Evolutionary conservation across 2,329 filamentous ascomycete genomes (phyloP).

Genomic region (Fusarium musae): DNA sequence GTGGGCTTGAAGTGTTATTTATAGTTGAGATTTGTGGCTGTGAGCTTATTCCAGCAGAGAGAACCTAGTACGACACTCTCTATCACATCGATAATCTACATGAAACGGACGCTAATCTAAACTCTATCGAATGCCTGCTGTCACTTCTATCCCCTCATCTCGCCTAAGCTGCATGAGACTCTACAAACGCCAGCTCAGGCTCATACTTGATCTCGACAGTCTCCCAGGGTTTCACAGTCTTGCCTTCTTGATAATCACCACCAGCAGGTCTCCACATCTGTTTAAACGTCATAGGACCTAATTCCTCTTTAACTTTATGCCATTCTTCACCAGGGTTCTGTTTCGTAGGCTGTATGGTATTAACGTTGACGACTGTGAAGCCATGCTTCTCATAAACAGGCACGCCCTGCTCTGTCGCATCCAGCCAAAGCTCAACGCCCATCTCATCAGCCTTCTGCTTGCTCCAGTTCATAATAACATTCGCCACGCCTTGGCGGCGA

Average conservation of each 20-base stretch:
- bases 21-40: too few species aligned
- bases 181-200: neutral
- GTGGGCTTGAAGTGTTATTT: too few species aligned
- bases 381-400: slow-evolving; percentile 41
- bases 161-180: neutral
- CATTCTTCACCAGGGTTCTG: slow-evolving; percentile 21
- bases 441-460: slow-evolving; percentile 40
- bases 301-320: slow-evolving; percentile 21
- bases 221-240: slow-evolving; percentile 32
- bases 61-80: neutral
- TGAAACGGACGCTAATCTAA: neutral
- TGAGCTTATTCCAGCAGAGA: too few species aligned
- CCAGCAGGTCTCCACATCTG: slow-evolving; percentile 40
- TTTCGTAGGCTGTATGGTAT: slow-evolving; percentile 16
- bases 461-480: slow-evolving; percentile 37
- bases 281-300: slow-evolving; percentile 31
- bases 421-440: slow-evolving; percentile 41
- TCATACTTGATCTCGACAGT: neutral
- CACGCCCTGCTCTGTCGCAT: slow-evolving; percentile 35
- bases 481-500: slow-evolving; percentile 36
- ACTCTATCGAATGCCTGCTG: neutral
- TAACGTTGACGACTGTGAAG: slow-evolving; percentile 30
- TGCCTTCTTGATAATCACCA: slow-evolving; percentile 28
- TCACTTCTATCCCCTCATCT: neutral
- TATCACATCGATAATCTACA: neutral